A percentile compares a stretch with the other conserved stretches of the same genome.
Evolutionary conservation across 2,329 filamentous ascomycete genomes (phyloP).

Genomic region (Corinectria fuckeliana): DNA sequence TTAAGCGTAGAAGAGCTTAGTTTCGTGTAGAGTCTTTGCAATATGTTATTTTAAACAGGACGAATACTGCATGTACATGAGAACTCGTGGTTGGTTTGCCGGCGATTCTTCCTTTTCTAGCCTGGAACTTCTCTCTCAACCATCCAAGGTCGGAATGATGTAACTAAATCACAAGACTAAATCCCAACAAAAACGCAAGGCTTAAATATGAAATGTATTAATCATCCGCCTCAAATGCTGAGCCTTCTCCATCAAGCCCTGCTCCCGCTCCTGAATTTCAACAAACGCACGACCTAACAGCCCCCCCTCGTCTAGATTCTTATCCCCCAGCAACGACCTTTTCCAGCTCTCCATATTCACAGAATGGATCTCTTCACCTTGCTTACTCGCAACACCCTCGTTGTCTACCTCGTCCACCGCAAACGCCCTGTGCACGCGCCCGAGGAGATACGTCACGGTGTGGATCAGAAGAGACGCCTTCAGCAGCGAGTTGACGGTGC

Average conservation of each 20-base stretch:
- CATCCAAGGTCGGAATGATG: too few relatives aligned
- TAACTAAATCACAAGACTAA: too few relatives aligned
- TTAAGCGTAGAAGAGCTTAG: slow-evolving; percentile 7
- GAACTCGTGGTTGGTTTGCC: too few relatives aligned
- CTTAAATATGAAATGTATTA: slow-evolving; percentile 18
- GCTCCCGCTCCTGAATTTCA: slow-evolving; percentile 21
- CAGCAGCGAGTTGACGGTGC: slow-evolving; percentile 13
- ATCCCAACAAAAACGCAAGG: not conserved
- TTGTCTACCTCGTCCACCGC: not conserved
- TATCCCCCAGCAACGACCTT: slow-evolving; percentile 11
- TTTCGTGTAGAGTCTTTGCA: too few relatives aligned
- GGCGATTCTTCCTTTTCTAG: too few relatives aligned
- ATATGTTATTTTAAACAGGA: too few relatives aligned
- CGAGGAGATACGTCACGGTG: slow-evolving; percentile 17
- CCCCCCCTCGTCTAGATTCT: slow-evolving; percentile 14
- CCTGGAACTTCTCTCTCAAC: too few relatives aligned
- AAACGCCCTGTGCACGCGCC: slow-evolving; percentile 16
- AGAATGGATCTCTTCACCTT: not conserved
- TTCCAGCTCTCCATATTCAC: slow-evolving; percentile 13
- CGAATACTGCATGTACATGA: too few relatives aligned
- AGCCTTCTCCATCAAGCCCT: slow-evolving; percentile 15
- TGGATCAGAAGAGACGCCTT: slow-evolving; percentile 20
- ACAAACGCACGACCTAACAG: slow-evolving; percentile 15
- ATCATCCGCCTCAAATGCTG: slow-evolving; percentile 18
- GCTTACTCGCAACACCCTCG: not conserved